A percentile compares a stretch with the other conserved stretches of the same genome.
phyloP scores from a whole-genome alignment of 2,329 filamentous ascomycete genomes.

The Penicillium crustosum region DNA sequence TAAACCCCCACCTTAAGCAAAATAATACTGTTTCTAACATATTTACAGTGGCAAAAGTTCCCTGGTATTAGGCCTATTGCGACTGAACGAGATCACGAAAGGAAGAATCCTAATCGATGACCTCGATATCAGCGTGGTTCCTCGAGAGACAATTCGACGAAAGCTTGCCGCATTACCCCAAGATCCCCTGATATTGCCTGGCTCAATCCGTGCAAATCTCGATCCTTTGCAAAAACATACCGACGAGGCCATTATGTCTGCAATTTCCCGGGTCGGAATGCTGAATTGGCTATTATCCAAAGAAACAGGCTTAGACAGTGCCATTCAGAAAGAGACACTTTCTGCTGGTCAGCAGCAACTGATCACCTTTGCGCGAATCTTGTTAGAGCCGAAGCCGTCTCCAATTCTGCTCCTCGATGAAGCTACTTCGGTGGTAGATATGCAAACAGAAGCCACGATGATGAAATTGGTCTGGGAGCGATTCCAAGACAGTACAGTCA shows the following conservation, averaged over 20 bases:
- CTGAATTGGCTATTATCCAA: no score
- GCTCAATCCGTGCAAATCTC: conserved; percentile 71
- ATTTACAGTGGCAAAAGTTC: conserved; percentile 26
- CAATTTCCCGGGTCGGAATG: no score
- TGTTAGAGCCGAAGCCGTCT: background rate
- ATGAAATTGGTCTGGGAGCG: conserved; percentile 70
- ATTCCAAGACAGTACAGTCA: conserved; percentile 60
- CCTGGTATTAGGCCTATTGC: conserved; percentile 26
- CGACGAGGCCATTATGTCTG: no score
- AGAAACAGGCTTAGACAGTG: no score
- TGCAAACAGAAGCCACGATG: conserved; percentile 70
- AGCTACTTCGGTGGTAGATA: conserved; percentile 74
- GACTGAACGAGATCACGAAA: conserved; percentile 18
- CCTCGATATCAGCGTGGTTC: conserved; percentile 48
- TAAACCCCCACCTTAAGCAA: no score
- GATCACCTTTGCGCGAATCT: no score
- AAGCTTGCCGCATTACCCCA: conserved; percentile 76
- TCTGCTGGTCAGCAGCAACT: no score
- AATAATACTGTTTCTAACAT: no score
- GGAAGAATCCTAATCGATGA: conserved; percentile 28
- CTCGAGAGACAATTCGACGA: conserved; percentile 56
- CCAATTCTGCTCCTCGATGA: conserved; percentile 75
- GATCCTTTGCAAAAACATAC: conserved; percentile 66
- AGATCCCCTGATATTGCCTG: conserved; percentile 77
- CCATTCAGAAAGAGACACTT: no score